These are phyloP conservation scores for Camelina laxa DNA, from an alignment of 345 rosid genomes.

Conservation along the genomic window DNA sequence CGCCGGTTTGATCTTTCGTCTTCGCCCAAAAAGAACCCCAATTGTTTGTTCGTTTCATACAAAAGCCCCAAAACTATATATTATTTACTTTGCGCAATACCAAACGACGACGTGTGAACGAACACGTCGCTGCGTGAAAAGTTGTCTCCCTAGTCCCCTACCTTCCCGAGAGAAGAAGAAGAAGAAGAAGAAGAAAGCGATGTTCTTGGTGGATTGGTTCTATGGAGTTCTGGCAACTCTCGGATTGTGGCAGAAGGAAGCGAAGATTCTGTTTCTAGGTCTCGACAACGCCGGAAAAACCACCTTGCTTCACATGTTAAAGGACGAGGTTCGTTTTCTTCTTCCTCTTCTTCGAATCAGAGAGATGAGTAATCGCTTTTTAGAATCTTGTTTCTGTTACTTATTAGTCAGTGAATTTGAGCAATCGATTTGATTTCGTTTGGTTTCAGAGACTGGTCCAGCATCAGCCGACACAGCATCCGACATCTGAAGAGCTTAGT, in stretches of 20 bases:
- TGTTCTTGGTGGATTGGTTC: constrained; percentile 29
- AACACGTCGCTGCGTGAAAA: not conserved
- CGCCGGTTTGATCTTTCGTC: too few species aligned
- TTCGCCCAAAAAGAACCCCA: not conserved
- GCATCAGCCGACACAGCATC: constrained; percentile 85
- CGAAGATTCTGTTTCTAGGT: constrained; percentile 67
- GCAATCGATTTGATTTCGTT: not conserved
- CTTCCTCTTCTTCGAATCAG: not conserved
- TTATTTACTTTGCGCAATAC: not conserved
- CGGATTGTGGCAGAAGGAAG: not conserved
- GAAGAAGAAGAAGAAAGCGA: constrained; percentile 14
- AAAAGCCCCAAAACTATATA: not conserved
- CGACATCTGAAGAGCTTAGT: constrained; percentile 51
- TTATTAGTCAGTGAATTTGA: not conserved
- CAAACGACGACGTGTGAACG: not conserved
- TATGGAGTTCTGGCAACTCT: constrained; percentile 19
- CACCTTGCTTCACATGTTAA: constrained; percentile 77
- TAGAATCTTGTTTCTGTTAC: not conserved
- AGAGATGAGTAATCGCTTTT: not conserved
- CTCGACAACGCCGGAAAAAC: constrained; percentile 82
- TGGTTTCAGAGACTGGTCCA: constrained; percentile 72
- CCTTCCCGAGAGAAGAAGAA: not conserved
- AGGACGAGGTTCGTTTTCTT: constrained; percentile 62
- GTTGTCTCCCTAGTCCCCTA: not conserved
- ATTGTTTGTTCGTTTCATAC: not conserved